Conservation (phyloP, 306 rosid genomes). For the Cicer arietinum region DNA sequence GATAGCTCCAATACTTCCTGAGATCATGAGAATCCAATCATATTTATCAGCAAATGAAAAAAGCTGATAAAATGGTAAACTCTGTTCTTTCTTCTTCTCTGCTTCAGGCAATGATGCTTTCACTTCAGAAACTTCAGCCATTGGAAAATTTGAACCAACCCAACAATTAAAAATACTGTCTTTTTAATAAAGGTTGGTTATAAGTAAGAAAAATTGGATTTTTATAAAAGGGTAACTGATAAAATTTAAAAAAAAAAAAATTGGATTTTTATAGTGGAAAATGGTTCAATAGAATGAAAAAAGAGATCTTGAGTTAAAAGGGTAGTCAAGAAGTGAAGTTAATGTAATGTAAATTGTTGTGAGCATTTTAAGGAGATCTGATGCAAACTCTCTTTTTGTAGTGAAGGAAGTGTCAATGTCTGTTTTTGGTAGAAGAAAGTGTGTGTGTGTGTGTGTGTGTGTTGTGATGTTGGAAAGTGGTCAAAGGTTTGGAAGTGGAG, state of each 20-base stretch:
- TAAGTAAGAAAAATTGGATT: conserved; percentile 2
- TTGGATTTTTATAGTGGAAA: conserved; percentile 28
- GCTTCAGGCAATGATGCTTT: conserved; percentile 82
- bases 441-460: conserved; percentile 6
- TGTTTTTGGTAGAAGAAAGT: conserved; percentile 37
- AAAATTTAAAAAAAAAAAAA: neutral
- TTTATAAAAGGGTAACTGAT: conserved; percentile 5
- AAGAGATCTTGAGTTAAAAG: conserved; percentile 43
- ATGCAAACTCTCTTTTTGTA: conserved; percentile 42
- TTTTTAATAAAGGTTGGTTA: neutral
- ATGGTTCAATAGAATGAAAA: conserved; percentile 49
- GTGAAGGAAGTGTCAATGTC: conserved; percentile 61
- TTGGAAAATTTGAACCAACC: conserved; percentile 16
- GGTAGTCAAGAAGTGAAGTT: conserved; percentile 18
- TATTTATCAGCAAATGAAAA: conserved; percentile 90
- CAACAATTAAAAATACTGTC: conserved; percentile 3
- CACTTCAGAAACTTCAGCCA: conserved; percentile 66
- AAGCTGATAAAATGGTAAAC: conserved; percentile 81
- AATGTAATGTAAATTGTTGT: conserved; percentile 26
- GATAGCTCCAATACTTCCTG: conserved; percentile 88
- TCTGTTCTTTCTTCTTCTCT: conserved; percentile 96
- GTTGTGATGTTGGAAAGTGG: conserved; percentile 56
- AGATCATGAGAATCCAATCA: conserved; percentile 75
- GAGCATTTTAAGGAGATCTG: conserved; percentile 60
- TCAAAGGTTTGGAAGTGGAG: conserved; percentile 55